Base-by-base conservation (phyloP, 768 basidiomycete genomes). In the Boletellus emodensis region DNA sequence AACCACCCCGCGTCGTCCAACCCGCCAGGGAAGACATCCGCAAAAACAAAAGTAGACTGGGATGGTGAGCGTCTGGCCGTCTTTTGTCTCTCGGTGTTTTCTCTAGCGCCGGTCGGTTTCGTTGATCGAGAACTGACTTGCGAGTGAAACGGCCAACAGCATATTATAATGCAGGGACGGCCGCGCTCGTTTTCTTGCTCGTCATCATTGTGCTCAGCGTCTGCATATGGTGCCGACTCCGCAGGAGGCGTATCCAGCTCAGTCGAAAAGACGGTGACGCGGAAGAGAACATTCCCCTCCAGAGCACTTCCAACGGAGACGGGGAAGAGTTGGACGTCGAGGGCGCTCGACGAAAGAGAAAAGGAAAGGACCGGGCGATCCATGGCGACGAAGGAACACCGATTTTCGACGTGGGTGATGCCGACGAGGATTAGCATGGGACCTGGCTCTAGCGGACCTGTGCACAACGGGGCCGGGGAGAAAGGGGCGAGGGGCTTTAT, bases 91-190 rank as follows among this genome's bases (percentile, higher is more conserved):
- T 26, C 24, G 4, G 3, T 26, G 4, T 26, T 26, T 26, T 7
- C 24, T 26, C 6, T 35, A 20, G 24, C 24, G 32, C 22, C 40
- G 7, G 24, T 7, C 37, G 40, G 40, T 32, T 36, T 15, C n/a
- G 6, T 49, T 40, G 14, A 44, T 26, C 24, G 24, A 4, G 24
- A 26, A 26, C 6, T 26, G 32, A 32, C 41, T 47, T 40, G 49
- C 54, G 18, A 47, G 33, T 17, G 37, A 35, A 12, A 32, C 22
- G n/a, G 12, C 46, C 28, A 8, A 37, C 47, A 92, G 94, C 91
- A n/a, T 94, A 94, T 66, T 96, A 94, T 66, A 95, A 95, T 53
- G 87, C 91, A 32, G 92, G 90, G 11, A 93, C 92, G 0, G 89
- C 87, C 1, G 84, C 87, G 3, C 72, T 94, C n/a, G 83, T 95